Percentiles rank a stretch among this genome's conserved stretches.
These are phyloP conservation scores for Diversispora epigaea DNA, from an alignment of 192 early-diverging fungal species.

Conservation along the genomic window DNA sequence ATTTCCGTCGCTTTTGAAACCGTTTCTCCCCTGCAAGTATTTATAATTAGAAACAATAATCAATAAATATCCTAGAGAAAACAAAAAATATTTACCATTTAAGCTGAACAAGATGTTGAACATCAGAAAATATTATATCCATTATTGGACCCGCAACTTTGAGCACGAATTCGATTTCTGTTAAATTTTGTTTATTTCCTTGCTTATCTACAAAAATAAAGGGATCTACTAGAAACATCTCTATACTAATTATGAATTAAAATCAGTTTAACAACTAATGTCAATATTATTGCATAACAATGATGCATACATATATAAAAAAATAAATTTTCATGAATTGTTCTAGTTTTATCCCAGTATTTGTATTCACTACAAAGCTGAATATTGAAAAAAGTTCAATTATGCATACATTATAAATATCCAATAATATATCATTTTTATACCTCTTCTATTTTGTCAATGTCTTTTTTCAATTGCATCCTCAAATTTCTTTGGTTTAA, in stretches of 20 bases:
- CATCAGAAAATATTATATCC: conserved; percentile 9
- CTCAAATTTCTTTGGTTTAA: conserved; percentile 23
- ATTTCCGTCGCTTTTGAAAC: neutral
- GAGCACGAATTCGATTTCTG: conserved; percentile 17
- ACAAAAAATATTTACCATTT: conserved; percentile 5
- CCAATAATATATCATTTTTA: neutral
- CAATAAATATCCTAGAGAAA: neutral
- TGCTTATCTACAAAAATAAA: neutral
- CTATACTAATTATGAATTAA: conserved; percentile 4
- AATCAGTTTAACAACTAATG: neutral
- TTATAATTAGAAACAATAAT: neutral
- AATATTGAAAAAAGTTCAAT: conserved; percentile 16
- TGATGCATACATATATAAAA: conserved; percentile 20
- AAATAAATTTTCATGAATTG: conserved; percentile 28
- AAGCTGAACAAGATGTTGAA: conserved; percentile 4
- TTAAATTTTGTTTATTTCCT: neutral
- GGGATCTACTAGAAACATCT: conserved; percentile 14
- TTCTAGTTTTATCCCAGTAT: conserved; percentile 11
- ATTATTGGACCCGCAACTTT: conserved; percentile 15
- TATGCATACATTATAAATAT: conserved; percentile 6
- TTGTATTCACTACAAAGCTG: conserved; percentile 12
- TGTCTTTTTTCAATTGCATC: conserved; percentile 5
- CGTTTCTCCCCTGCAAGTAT: conserved; percentile 20
- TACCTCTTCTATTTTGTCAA: conserved; percentile 22
- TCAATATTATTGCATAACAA: neutral